A percentile compares a stretch with the other conserved stretches of the same genome.
Evolutionary conservation across 345 rosid species (phyloP).

Genomic region (Eucalyptus cloeziana): DNA sequence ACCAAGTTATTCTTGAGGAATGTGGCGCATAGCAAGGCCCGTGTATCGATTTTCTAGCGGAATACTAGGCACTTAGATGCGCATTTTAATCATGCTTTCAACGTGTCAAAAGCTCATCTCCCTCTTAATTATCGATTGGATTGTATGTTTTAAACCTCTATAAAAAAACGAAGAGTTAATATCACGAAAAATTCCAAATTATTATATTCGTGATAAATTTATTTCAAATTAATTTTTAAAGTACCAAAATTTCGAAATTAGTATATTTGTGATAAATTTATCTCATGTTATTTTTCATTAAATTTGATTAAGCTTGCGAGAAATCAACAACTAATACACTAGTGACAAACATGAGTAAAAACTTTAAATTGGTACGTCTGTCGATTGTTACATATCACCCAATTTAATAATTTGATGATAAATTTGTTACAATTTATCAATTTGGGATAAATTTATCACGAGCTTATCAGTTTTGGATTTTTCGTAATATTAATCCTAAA

Average conservation of each 20-base stretch:
- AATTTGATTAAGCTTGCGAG: too few relatives aligned
- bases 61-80: not conserved
- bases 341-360: fast-evolving
- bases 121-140: not conserved
- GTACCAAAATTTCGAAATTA: too few relatives aligned
- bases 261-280: too few relatives aligned
- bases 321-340: fast-evolving
- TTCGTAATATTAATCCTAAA: too few relatives aligned
- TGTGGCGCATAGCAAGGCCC: not conserved
- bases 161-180: too few relatives aligned
- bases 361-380: fast-evolving
- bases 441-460: too few relatives aligned
- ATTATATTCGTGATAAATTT: too few relatives aligned
- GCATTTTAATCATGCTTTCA: not conserved
- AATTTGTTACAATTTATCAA: too few relatives aligned
- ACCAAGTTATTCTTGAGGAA: not conserved
- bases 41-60: not conserved
- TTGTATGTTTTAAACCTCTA: not conserved
- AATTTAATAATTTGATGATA: too few relatives aligned
- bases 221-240: too few relatives aligned
- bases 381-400: fast-evolving
- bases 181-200: fast-evolving
- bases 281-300: too few relatives aligned
- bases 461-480: too few relatives aligned
- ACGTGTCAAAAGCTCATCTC: not conserved